A percentile compares a stretch with the other conserved stretches of the same genome.
These are phyloP conservation scores for Incumbomyces lentus DNA, from an alignment of 2,329 filamentous ascomycete genomes.

Conservation along the genomic window DNA sequence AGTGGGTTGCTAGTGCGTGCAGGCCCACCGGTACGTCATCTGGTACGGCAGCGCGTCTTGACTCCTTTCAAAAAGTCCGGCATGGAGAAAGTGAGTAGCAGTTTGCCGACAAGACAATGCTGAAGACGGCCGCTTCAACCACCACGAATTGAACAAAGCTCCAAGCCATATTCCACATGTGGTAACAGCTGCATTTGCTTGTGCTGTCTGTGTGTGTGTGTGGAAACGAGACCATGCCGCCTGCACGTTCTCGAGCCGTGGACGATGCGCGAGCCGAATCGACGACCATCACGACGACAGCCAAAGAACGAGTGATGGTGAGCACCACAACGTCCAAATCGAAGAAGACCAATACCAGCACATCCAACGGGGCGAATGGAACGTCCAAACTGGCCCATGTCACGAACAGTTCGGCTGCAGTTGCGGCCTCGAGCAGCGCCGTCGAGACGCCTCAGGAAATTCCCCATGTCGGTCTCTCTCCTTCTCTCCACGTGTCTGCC, in stretches of 20 bases:
- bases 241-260: constrained; percentile 34
- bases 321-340: constrained; percentile 12
- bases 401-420: constrained; percentile 18
- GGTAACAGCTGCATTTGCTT: neutral
- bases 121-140: too few relatives aligned
- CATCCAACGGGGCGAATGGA: constrained; percentile 26
- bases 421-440: constrained; percentile 6
- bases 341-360: constrained; percentile 12
- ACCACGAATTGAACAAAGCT: neutral
- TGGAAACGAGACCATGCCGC: constrained; percentile 28
- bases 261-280: constrained; percentile 40
- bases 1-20: too few relatives aligned
- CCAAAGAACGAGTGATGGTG: constrained; percentile 20
- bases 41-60: too few relatives aligned
- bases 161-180: neutral
- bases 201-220: too few relatives aligned
- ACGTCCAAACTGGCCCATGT: constrained; percentile 14
- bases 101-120: too few relatives aligned
- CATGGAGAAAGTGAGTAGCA: too few relatives aligned
- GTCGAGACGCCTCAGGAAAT: constrained; percentile 18
- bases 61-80: too few relatives aligned
- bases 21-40: too few relatives aligned
- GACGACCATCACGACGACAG: constrained; percentile 33
- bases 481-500: constrained; percentile 3
- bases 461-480: constrained; percentile 24